A percentile compares a stretch with the other conserved stretches of the same genome.
Evolutionary conservation across 1,284 basidiomycete genomes (phyloP).

Genomic region (Leccinum insolens): DNA sequence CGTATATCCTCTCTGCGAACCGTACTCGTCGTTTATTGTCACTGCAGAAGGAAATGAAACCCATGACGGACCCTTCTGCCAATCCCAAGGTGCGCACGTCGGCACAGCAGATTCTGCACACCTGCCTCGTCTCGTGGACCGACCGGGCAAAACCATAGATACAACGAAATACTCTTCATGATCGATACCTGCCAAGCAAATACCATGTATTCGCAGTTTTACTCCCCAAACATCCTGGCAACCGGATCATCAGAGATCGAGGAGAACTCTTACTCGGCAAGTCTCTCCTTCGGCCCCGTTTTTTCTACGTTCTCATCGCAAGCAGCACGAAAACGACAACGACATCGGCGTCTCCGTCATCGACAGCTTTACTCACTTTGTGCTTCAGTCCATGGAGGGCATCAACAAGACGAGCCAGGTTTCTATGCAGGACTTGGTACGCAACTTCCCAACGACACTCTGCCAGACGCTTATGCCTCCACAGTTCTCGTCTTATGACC

Average conservation of each 20-base stretch:
- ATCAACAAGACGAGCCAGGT: slow-evolving; percentile 88
- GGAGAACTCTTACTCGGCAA: slow-evolving; percentile 93
- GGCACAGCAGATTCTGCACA: too few relatives aligned
- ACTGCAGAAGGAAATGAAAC: too few relatives aligned
- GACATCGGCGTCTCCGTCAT: slow-evolving; percentile 97
- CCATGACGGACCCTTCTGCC: too few relatives aligned
- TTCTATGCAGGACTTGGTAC: slow-evolving; percentile 85
- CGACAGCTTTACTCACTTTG: slow-evolving; percentile 92
- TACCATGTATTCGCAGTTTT: slow-evolving; percentile 93
- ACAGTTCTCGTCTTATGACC: slow-evolving; percentile 84
- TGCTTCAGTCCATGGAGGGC: slow-evolving; percentile 89
- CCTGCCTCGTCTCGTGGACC: background rate
- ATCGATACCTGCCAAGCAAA: slow-evolving; percentile 99
- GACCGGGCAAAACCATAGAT: slow-evolving; percentile 50
- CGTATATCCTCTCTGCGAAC: too few relatives aligned
- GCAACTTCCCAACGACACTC: slow-evolving; percentile 30
- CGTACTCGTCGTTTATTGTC: too few relatives aligned
- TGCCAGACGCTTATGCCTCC: slow-evolving; percentile 6
- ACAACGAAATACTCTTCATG: slow-evolving; percentile 98
- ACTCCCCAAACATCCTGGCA: slow-evolving; percentile 94
- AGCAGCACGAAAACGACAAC: slow-evolving; percentile 86
- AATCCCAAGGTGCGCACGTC: too few relatives aligned
- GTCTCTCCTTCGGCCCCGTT: slow-evolving; percentile 30
- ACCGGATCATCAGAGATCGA: slow-evolving; percentile 89
- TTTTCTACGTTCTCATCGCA: slow-evolving; percentile 14